Conservation (phyloP, 441 rosid species). For the Metrosideros polymorpha region DNA sequence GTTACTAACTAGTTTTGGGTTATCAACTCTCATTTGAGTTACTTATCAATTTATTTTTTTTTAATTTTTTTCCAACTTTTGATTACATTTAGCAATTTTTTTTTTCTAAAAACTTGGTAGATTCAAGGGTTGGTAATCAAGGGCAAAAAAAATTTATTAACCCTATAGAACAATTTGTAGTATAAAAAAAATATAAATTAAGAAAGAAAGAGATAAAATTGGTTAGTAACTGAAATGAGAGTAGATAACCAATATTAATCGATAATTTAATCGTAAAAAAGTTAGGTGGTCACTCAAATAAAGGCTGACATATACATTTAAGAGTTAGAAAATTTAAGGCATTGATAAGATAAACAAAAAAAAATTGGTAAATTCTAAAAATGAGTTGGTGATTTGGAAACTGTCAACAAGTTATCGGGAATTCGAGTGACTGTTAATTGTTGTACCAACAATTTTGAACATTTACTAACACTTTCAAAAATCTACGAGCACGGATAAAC, state of each 20-base stretch:
- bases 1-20: too few relatives aligned
- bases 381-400: neutral
- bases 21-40: too few relatives aligned
- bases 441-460: too few relatives aligned
- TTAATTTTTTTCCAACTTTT: neutral
- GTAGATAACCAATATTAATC: neutral
- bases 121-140: neutral
- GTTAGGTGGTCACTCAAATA: neutral
- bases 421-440: neutral
- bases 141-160: neutral
- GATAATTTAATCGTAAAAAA: fast-evolving
- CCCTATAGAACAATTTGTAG: fast-evolving
- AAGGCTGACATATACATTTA: neutral
- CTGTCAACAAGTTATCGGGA: neutral
- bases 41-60: too few relatives aligned
- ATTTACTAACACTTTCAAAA: neutral
- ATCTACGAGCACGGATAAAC: neutral
- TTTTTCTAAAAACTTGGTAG: neutral
- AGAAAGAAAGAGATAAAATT: neutral
- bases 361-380: neutral
- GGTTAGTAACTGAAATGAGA: neutral
- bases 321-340: neutral
- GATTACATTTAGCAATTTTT: neutral
- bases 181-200: neutral
- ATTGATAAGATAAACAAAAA: too few relatives aligned